Evolutionary conservation across 1,284 basidiomycete species (phyloP).

Genomic region (Exobasidium cylindrosporum): DNA sequence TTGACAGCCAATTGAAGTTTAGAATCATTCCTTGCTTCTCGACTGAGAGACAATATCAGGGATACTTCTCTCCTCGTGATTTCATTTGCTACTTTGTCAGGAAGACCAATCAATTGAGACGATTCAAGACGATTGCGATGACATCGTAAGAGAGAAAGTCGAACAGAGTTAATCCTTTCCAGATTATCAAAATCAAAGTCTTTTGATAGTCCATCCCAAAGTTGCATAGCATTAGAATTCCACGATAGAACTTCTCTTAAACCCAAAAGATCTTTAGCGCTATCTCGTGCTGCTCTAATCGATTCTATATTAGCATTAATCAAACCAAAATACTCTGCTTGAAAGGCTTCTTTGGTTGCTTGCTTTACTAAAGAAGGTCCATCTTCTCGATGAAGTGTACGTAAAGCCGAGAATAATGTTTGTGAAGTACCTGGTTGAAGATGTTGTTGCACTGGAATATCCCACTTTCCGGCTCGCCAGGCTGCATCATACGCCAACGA

Average conservation of each 20-base stretch:
- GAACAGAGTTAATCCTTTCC: slow-evolving; percentile 76
- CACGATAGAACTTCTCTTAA: slow-evolving; percentile 22
- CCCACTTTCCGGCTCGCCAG: slow-evolving; percentile 89
- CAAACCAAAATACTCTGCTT: slow-evolving; percentile 26
- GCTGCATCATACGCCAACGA: slow-evolving; percentile 71
- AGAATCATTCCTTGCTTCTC: slow-evolving; percentile 69
- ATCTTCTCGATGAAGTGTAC: slow-evolving; percentile 62
- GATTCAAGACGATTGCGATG: slow-evolving; percentile 66
- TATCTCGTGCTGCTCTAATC: slow-evolving; percentile 17
- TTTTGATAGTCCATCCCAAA: background rate
- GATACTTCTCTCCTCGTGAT: slow-evolving; percentile 67
- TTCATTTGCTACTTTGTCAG: slow-evolving; percentile 62
- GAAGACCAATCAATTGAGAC: slow-evolving; percentile 69
- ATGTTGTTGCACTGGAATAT: slow-evolving; percentile 56
- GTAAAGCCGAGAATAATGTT: slow-evolving; percentile 73
- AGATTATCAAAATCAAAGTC: slow-evolving; percentile 68
- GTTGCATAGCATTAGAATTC: background rate
- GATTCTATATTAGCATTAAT: slow-evolving; percentile 25
- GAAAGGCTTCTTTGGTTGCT: slow-evolving; percentile 19
- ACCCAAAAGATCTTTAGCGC: slow-evolving; percentile 28
- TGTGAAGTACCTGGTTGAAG: slow-evolving; percentile 40
- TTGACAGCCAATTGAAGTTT: slow-evolving; percentile 81
- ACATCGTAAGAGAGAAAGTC: slow-evolving; percentile 75
- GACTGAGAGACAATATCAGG: slow-evolving; percentile 71
- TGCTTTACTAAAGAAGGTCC: slow-evolving; percentile 18